Percentiles rank a stretch among this genome's conserved stretches.
Evolutionary conservation across 495 filamentous ascomycete genomes (phyloP).

Genomic region (Talaromyces stipitatus): DNA sequence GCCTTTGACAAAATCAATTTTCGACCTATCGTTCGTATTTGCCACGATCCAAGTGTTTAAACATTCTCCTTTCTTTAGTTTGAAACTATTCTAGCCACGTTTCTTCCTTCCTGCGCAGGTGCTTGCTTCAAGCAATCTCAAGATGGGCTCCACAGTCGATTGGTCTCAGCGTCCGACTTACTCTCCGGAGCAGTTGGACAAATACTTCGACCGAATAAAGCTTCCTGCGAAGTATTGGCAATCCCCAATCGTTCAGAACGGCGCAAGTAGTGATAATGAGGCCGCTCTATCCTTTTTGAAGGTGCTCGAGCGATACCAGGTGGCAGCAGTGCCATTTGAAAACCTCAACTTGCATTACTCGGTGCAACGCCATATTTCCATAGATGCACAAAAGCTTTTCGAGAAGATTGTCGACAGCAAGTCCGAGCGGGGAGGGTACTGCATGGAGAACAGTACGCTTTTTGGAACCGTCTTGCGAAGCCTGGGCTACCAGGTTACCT

Average conservation of each 20-base stretch:
- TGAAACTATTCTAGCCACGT: background rate
- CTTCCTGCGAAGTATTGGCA: constrained; percentile 9
- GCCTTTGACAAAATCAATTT: background rate
- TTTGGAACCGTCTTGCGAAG: constrained; percentile 52
- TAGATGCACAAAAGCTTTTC: constrained; percentile 50
- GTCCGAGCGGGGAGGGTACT: constrained; percentile 52
- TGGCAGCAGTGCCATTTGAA: constrained; percentile 59
- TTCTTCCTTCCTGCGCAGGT: background rate
- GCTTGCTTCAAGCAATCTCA: background rate
- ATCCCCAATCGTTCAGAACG: constrained; percentile 1
- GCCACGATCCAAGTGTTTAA: background rate
- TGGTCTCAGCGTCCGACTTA: constrained; percentile 10
- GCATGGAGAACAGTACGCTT: constrained; percentile 61
- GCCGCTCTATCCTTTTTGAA: constrained; percentile 6
- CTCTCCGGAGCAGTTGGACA: constrained; percentile 6
- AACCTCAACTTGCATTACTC: constrained; percentile 49
- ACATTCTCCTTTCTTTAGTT: background rate
- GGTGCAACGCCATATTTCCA: constrained; percentile 34
- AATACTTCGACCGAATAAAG: constrained; percentile 14
- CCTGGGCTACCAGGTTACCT: constrained; percentile 48
- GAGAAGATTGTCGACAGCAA: constrained; percentile 50
- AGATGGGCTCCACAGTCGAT: constrained; percentile 8
- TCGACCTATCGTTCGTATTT: background rate
- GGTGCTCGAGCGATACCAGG: constrained; percentile 26
- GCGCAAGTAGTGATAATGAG: constrained; percentile 1